Base-by-base conservation (phyloP, 2,329 filamentous ascomycete species). In the Penicillium psychrosexuale region DNA sequence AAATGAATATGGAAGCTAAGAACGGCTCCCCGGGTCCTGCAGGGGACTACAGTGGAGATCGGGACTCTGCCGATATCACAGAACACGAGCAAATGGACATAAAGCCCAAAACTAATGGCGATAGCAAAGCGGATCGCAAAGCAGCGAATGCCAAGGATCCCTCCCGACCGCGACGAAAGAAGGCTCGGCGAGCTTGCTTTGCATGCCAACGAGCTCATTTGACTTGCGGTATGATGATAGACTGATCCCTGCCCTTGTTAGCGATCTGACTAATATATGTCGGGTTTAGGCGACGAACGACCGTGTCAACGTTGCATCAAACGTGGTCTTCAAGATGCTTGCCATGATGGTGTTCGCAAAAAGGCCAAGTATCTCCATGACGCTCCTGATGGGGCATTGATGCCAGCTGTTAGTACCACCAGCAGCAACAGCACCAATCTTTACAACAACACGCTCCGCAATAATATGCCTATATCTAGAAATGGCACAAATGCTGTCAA, bases 301-400 rank as follows among this genome's bases (percentile, higher is more conserved):
- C 94, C 94, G 50, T 99, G 94, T 72, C 85, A 91, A 69, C 83
- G 94, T 68, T 99, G 94, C 73, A 91, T 97, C 65, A 97, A 97
- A 75, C 88, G 94, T 66, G 90, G 91, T 43, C 83, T 97, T 22
- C 89, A 91, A 67, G 91, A 96, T 71, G 85, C 85, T 58, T 99
- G 94, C 69, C 91, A 96, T 73, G 94, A 99, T 70, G 94, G 94
- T 51, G 91, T 97, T 48, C 88, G 94, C 60, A 99, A 99, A 76
- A 99, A 97, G 81, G 94, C 94, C 49, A 99, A 99, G 74, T 99
- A 99, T 73, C 88, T 99, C 53, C 92, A 97, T 69, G 94, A 97
- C 80, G 91, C 93, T 27, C 92, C 93, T 34, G 85, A 91, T 49
- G 91, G 95, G 71, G 91, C 91, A 43, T 80, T 97, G 59, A 84